phyloP scores from a whole-genome alignment of 2,329 filamentous ascomycete species.

The Basipetospora chlamydospora region DNA sequence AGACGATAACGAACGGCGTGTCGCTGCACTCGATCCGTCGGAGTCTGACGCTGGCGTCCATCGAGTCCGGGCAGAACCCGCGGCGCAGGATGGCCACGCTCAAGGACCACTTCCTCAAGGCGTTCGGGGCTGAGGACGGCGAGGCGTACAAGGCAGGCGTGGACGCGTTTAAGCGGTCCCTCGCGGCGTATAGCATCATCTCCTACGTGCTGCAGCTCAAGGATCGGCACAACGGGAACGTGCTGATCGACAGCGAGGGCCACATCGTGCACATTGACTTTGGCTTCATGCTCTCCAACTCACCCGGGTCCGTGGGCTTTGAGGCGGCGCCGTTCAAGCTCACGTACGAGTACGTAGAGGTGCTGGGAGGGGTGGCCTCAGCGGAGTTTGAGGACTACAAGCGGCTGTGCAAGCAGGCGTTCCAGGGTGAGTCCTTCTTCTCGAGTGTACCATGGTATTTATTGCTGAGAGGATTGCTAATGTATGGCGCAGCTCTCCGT shows the following conservation, averaged over 20 bases:
- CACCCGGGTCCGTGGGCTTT: conserved; percentile 69
- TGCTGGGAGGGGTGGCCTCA: conserved; percentile 59
- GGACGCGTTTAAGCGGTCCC: conserved; percentile 65
- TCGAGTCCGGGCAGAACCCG: conserved; percentile 59
- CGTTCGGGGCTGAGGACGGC: conserved; percentile 57
- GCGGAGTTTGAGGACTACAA: conserved; percentile 64
- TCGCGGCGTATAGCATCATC: conserved; percentile 75
- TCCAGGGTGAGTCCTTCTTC: conserved; percentile 45
- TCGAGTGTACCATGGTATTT: neutral
- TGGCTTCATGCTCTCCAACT: conserved; percentile 81
- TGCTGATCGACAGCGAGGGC: conserved; percentile 71
- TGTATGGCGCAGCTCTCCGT: conserved; percentile 55
- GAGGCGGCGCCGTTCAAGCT: conserved; percentile 80
- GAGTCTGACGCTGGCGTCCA: conserved; percentile 60
- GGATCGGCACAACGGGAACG: conserved; percentile 75
- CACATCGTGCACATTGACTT: conserved; percentile 86
- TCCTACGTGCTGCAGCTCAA: conserved; percentile 75
- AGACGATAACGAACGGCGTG: conserved; percentile 79
- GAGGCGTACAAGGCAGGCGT: conserved; percentile 57
- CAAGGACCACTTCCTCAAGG: conserved; percentile 68
- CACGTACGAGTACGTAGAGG: conserved; percentile 74
- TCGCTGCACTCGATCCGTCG: conserved; percentile 78
- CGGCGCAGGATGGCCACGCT: conserved; percentile 64
- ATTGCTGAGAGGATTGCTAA: too few relatives aligned
- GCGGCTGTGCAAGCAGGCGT: conserved; percentile 65